A percentile compares a stretch with the other conserved stretches of the same genome.
These are phyloP conservation scores for Penicillium arizonense DNA, from an alignment of 495 filamentous ascomycete genomes.

Conservation along the genomic window DNA sequence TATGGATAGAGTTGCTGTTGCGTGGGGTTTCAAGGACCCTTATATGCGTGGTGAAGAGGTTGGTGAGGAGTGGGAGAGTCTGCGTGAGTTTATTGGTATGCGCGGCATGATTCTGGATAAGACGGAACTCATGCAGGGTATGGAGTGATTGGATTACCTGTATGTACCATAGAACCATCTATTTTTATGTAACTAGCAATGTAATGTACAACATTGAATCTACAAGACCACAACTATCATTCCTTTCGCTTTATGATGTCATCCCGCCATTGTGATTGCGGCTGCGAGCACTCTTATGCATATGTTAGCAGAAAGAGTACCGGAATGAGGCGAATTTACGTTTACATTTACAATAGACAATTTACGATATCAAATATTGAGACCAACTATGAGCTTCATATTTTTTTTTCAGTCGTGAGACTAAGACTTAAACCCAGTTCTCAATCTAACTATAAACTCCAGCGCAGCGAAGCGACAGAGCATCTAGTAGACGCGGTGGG, in stretches of 20 bases:
- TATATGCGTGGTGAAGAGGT: constrained; percentile 84
- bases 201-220: constrained; percentile 1
- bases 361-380: constrained; percentile 8
- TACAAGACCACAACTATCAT: too few relatives aligned
- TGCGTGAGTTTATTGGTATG: constrained; percentile 75
- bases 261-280: too few relatives aligned
- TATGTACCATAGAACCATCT: neutral
- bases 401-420: constrained; percentile 31
- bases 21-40: constrained; percentile 86
- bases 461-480: constrained; percentile 34
- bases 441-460: constrained; percentile 24
- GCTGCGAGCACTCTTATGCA: too few relatives aligned
- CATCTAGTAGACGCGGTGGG: constrained; percentile 90
- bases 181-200: neutral
- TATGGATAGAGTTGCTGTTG: constrained; percentile 76
- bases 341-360: neutral
- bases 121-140: constrained; percentile 84
- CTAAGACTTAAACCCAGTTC: constrained; percentile 35
- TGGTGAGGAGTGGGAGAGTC: constrained; percentile 80
- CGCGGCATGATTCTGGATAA: constrained; percentile 89
- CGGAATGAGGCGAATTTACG: neutral
- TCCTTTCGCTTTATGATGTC: too few relatives aligned
- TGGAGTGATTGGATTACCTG: constrained; percentile 54
- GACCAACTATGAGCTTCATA: constrained; percentile 36
- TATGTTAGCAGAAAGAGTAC: neutral